phyloP scores from a whole-genome alignment of 371 early-diverging fungal genomes.

The Racocetra persica region DNA sequence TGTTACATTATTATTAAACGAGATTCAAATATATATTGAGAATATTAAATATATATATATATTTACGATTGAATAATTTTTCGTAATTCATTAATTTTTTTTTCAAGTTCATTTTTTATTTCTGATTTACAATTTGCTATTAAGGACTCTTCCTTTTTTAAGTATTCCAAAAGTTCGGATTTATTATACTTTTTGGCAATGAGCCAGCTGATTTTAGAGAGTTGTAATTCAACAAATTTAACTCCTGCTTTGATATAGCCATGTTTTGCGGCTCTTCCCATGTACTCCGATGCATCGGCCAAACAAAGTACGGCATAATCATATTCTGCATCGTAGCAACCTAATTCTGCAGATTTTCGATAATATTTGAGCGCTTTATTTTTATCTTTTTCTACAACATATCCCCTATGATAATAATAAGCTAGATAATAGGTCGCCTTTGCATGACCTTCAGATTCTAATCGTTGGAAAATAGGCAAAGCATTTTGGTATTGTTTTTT shows the following conservation, averaged over 20 bases:
- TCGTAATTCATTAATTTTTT: too few relatives aligned
- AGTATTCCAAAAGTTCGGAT: too few relatives aligned
- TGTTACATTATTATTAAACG: too few relatives aligned
- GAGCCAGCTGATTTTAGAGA: too few relatives aligned
- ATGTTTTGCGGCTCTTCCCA: neutral
- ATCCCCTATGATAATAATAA: neutral
- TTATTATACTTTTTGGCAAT: too few relatives aligned
- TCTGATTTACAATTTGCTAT: too few relatives aligned
- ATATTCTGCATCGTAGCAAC: neutral
- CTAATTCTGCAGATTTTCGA: neutral
- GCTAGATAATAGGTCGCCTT: neutral
- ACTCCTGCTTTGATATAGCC: neutral
- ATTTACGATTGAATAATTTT: too few relatives aligned
- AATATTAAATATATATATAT: too few relatives aligned
- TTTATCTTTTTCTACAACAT: neutral
- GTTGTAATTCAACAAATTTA: slow-evolving; percentile 7
- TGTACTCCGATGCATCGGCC: neutral
- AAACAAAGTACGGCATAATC: neutral
- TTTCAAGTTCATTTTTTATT: too few relatives aligned
- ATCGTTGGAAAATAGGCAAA: neutral
- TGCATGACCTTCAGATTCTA: neutral
- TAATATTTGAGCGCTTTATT: slow-evolving; percentile 7
- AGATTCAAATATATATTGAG: too few relatives aligned
- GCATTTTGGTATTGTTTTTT: neutral
- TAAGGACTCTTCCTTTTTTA: too few relatives aligned